Base-by-base conservation (phyloP, 352 stramenopile genomes). In the Globisporangium irregulare region DNA sequence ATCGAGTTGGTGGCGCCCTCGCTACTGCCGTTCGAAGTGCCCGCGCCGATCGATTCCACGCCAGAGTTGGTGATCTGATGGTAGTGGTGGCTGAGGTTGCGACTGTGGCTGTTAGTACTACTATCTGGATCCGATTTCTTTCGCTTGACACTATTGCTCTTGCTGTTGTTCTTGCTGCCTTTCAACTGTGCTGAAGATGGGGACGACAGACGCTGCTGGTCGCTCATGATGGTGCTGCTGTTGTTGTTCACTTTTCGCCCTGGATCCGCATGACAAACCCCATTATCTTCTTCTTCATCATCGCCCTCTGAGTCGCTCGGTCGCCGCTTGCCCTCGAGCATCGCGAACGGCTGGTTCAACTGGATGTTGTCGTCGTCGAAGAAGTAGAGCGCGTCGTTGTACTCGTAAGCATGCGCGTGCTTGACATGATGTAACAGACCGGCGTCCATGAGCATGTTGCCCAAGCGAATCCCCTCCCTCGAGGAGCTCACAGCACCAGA, bases 371-470 rank as follows among this genome's bases (percentile, higher is more conserved):
- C 62, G 2, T 77, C 68, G 55, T 82, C 75, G 9, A 79, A 78
- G 41, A 62, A 78, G 61, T 82, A 82, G 14, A 69, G 38, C 24
- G 62, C 55, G 5, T 66, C 66, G 34, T 27, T 66, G 46, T 72
- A 61, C 50, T 79, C 65, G 53, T 79, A 82, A 22, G 50, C 46
- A 8, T 62, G 48, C 6, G 61, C 56, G 56, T 80, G 73, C 58
- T 80, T 80, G 36, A 71, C 53, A 58, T 80, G 73, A 43, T 82
- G 77, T 0, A 84, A 25, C 25, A 78, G 69, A 3, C 73, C 71
- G 1, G 70, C 68, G 43, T 82, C 72, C 62, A 84, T 67, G 41
- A 82, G 54, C 57, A 76, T 61, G 50, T 84, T 84, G 2, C 75
- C 75, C 10, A 84, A 25, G 6, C 77, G 77, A 9, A 84, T 54